A percentile compares a stretch with the other conserved stretches of the same genome.
Conservation (phyloP, 768 basidiomycete genomes). For the Inosperma sp. region DNA sequence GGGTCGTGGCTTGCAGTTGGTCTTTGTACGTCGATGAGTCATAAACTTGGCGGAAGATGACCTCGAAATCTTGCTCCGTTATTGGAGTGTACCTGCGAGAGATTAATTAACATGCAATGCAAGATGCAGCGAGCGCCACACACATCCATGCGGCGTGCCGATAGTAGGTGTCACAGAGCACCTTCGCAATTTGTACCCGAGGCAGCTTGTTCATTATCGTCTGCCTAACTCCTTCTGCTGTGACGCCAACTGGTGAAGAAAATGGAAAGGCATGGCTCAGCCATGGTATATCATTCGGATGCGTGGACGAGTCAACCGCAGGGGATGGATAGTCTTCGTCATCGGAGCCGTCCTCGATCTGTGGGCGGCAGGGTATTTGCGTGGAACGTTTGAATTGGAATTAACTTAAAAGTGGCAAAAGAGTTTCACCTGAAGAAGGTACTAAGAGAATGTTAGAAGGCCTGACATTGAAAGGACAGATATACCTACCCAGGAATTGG, state of each 20-base stretch:
- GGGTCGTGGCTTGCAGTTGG: conserved; percentile 22
- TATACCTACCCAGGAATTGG: conserved; percentile 61
- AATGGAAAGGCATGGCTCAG: conserved; percentile 59
- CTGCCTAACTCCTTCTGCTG: conserved; percentile 40
- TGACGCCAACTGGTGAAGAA: conserved; percentile 38
- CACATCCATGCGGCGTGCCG: conserved; percentile 71
- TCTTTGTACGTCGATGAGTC: conserved; percentile 37
- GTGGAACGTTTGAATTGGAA: not conserved
- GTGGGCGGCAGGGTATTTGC: not conserved
- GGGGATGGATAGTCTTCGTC: conserved; percentile 42
- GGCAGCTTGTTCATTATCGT: conserved; percentile 48
- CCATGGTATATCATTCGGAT: conserved; percentile 56
- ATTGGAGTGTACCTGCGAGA: conserved; percentile 61
- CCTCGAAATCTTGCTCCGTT: conserved; percentile 47
- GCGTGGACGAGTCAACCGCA: conserved; percentile 27
- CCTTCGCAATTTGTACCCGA: conserved; percentile 30
- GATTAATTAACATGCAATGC: not conserved
- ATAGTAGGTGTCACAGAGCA: conserved; percentile 51
- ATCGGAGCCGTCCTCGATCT: conserved; percentile 60
- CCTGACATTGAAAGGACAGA: not conserved
- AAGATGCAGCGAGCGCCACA: conserved; percentile 23
- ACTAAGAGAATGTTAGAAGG: conserved; percentile 32
- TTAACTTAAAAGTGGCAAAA: not conserved
- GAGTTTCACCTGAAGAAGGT: conserved; percentile 55
- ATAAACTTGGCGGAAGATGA: conserved; percentile 51